Conservation (phyloP, 495 filamentous ascomycete genomes). For the Penicillium paradoxum region DNA sequence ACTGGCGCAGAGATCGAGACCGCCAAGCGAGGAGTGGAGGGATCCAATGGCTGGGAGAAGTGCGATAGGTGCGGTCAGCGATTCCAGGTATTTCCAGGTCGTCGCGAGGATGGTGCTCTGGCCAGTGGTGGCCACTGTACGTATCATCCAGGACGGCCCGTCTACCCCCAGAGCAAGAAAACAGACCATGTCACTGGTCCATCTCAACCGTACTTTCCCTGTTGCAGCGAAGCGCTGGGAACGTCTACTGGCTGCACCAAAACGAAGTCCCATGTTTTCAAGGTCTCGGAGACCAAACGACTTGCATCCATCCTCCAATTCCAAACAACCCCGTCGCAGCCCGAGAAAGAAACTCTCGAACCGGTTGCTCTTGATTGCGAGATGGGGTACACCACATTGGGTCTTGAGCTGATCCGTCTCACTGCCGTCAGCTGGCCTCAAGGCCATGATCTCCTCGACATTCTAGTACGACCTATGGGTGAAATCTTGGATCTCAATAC, state of each 20-base stretch:
- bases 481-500: conserved; percentile 87
- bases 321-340: conserved; percentile 63
- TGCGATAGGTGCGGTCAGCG: conserved; percentile 83
- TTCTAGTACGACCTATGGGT: conserved; percentile 79
- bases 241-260: conserved; percentile 67
- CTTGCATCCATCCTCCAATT: conserved; percentile 78
- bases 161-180: conserved; percentile 46
- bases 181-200: conserved; percentile 42
- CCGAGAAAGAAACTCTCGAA: conserved; percentile 27
- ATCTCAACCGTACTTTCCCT: conserved; percentile 60
- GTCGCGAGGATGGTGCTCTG: conserved; percentile 75
- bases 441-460: conserved; percentile 69
- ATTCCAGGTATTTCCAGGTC: conserved; percentile 90
- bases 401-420: conserved; percentile 82
- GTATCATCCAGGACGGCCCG: conserved; percentile 66
- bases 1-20: conserved; percentile 54
- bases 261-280: conserved; percentile 77
- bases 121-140: conserved; percentile 70
- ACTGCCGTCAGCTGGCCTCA: conserved; percentile 84
- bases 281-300: conserved; percentile 66
- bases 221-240: conserved; percentile 70
- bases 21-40: conserved; percentile 59
- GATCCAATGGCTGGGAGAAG: conserved; percentile 69
- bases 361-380: conserved; percentile 89
- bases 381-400: conserved; percentile 88